A percentile compares a stretch with the other conserved stretches of the same genome.
These are phyloP conservation scores for Mercurialis annua DNA, from an alignment of 345 rosid species.

Conservation along the genomic window DNA sequence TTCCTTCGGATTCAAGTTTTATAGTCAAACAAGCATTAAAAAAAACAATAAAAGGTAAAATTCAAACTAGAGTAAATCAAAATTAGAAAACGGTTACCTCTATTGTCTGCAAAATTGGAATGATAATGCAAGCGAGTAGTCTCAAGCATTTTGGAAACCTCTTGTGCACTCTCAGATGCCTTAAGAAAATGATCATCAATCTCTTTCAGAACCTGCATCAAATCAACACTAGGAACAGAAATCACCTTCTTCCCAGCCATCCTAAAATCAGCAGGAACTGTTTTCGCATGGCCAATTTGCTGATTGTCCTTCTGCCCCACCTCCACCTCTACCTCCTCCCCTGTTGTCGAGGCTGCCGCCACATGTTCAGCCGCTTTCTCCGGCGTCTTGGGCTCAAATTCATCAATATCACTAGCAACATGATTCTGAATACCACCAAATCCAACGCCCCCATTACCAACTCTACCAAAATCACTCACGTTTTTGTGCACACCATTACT, in stretches of 20 bases:
- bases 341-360: conserved; percentile 6
- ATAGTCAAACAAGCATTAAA: conserved; percentile 1
- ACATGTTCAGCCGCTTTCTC: conserved; percentile 39
- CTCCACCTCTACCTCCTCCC: conserved; percentile 22
- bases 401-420: conserved; percentile 17
- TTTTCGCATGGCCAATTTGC: conserved; percentile 55
- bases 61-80: neutral
- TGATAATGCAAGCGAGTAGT: conserved; percentile 91
- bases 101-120: conserved; percentile 85
- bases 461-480: conserved; percentile 9
- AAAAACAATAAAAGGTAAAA: neutral
- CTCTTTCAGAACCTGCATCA: conserved; percentile 59
- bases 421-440: conserved; percentile 1
- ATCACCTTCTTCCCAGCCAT: conserved; percentile 28
- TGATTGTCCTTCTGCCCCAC: conserved; percentile 29
- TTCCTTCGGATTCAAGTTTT: neutral
- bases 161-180: conserved; percentile 80
- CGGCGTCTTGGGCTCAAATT: conserved; percentile 55
- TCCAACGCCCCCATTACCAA: conserved; percentile 17
- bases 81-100: conserved; percentile 39
- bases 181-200: conserved; percentile 86
- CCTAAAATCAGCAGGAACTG: conserved; percentile 59
- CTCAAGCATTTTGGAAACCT: conserved; percentile 84
- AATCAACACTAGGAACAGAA: conserved; percentile 36
- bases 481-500: conserved; percentile 1